Evolutionary conservation across 805 yeast genomes (phyloP).

Genomic region (Kazachstania africana): DNA sequence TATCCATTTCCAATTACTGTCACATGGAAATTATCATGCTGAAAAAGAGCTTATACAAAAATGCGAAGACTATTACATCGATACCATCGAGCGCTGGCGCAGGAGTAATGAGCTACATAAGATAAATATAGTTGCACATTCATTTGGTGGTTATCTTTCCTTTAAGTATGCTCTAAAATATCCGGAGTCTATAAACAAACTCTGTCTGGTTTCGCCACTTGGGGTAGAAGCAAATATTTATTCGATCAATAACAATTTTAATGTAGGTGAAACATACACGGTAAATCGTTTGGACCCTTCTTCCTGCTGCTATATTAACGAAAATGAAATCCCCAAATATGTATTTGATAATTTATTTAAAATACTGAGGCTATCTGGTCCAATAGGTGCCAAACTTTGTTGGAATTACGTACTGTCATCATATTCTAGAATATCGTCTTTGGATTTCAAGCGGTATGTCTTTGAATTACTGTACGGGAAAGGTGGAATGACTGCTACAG

Average conservation of each 20-base stretch:
- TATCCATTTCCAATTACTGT: background rate
- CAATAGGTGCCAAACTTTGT: constrained; percentile 29
- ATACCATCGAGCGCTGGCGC: constrained; percentile 58
- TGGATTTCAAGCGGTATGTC: constrained; percentile 17
- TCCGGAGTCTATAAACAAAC: constrained; percentile 41
- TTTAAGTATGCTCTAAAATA: constrained; percentile 48
- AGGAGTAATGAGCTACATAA: constrained; percentile 33
- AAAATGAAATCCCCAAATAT: constrained; percentile 20
- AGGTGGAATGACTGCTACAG: constrained; percentile 3
- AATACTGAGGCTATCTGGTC: constrained; percentile 34
- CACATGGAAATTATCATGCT: background rate
- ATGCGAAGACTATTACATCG: constrained; percentile 45
- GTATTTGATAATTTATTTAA: constrained; percentile 31
- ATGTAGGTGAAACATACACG: constrained; percentile 7
- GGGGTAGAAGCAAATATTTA: constrained; percentile 63
- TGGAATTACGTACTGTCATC: constrained; percentile 25
- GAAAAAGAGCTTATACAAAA: constrained; percentile 7
- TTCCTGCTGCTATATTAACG: constrained; percentile 27
- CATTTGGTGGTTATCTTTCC: constrained; percentile 67
- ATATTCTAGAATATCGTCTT: constrained; percentile 19
- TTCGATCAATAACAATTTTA: constrained; percentile 32
- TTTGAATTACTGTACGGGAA: constrained; percentile 10
- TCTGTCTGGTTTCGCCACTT: constrained; percentile 60
- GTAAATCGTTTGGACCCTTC: constrained; percentile 31
- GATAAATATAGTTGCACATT: constrained; percentile 63